Evolutionary conservation across 2,329 filamentous ascomycete genomes (phyloP).

Genomic region (Torrubiella hemipterigena): DNA sequence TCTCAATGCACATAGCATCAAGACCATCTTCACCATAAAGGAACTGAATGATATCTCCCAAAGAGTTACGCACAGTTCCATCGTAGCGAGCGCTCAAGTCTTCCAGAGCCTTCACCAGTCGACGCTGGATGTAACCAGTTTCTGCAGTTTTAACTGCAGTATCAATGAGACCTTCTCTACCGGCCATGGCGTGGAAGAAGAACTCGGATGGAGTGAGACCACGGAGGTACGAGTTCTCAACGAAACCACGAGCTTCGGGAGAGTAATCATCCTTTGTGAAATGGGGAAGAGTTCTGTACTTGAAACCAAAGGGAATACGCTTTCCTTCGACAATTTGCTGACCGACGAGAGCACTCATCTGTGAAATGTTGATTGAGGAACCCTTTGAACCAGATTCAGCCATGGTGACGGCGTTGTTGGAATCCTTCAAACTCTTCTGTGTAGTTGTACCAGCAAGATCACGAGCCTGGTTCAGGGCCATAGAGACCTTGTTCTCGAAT

Average conservation of each 20-base stretch:
- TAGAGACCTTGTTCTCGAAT: conserved; percentile 94
- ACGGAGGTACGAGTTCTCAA: conserved; percentile 96
- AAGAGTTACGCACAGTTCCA: conserved; percentile 89
- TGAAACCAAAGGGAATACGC: conserved; percentile 98
- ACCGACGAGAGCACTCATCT: conserved; percentile 97
- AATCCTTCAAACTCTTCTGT: conserved; percentile 83
- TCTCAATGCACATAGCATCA: conserved; percentile 87
- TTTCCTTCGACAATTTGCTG: conserved; percentile 98
- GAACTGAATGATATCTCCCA: conserved; percentile 95
- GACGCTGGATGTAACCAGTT: conserved; percentile 97
- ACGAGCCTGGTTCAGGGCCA: conserved; percentile 87
- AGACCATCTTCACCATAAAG: conserved; percentile 95
- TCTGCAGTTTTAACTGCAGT: conserved; percentile 99
- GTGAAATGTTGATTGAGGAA: conserved; percentile 97
- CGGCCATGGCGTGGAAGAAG: conserved; percentile 99
- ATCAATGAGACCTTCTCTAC: conserved; percentile 98
- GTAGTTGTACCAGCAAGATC: conserved; percentile 91
- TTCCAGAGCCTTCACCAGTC: conserved; percentile 94
- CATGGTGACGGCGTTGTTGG: conserved; percentile 96
- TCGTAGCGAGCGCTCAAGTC: conserved; percentile 97
- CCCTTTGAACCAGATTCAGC: conserved; percentile 95
- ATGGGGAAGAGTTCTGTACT: conserved; percentile 91
- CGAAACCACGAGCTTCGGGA: conserved; percentile 90
- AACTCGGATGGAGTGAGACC: conserved; percentile 93
- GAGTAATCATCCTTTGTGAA: conserved; percentile 99